Evolutionary conservation across 805 yeast species (phyloP).

Genomic region (Lachancea meyersii): DNA sequence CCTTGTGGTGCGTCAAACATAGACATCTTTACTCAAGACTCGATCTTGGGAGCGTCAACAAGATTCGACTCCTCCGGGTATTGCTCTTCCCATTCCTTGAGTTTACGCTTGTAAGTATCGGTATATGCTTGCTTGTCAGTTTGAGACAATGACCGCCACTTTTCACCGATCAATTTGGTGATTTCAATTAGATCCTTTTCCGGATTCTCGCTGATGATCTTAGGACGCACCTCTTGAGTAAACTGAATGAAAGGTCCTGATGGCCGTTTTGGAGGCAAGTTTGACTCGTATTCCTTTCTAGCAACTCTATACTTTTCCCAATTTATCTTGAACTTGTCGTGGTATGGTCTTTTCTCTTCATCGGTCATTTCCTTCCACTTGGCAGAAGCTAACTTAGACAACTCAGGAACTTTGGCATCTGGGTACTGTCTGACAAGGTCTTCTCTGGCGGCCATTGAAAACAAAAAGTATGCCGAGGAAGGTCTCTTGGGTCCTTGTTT

Average conservation of each 20-base stretch:
- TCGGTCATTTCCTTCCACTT: constrained; percentile 79
- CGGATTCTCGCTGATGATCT: constrained; percentile 30
- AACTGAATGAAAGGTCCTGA: constrained; percentile 35
- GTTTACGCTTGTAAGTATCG: constrained; percentile 32
- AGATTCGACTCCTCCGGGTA: constrained; percentile 26
- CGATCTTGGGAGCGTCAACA: background rate
- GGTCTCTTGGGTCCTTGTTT: constrained; percentile 36
- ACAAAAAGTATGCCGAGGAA: constrained; percentile 35
- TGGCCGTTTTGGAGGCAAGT: constrained; percentile 35
- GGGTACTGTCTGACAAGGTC: constrained; percentile 30
- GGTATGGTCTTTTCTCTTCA: constrained; percentile 75
- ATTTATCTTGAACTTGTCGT: constrained; percentile 41
- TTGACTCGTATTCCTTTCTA: constrained; percentile 33
- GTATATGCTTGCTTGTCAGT: constrained; percentile 29
- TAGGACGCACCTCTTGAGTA: constrained; percentile 32
- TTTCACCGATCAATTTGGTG: constrained; percentile 30
- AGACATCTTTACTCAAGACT: background rate
- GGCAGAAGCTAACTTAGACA: constrained; percentile 70
- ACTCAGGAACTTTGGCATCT: constrained; percentile 35
- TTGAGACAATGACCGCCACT: constrained; percentile 30
- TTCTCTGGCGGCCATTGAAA: constrained; percentile 32
- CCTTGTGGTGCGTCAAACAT: no score
- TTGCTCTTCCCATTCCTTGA: constrained; percentile 36
- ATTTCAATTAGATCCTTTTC: constrained; percentile 32
- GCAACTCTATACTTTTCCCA: constrained; percentile 33